Evolutionary conservation across 2,329 filamentous ascomycete genomes (phyloP), one percentile per base, ranked within the genome.

Genomic region (Phaeosphaeriaceae sp.): DNA sequence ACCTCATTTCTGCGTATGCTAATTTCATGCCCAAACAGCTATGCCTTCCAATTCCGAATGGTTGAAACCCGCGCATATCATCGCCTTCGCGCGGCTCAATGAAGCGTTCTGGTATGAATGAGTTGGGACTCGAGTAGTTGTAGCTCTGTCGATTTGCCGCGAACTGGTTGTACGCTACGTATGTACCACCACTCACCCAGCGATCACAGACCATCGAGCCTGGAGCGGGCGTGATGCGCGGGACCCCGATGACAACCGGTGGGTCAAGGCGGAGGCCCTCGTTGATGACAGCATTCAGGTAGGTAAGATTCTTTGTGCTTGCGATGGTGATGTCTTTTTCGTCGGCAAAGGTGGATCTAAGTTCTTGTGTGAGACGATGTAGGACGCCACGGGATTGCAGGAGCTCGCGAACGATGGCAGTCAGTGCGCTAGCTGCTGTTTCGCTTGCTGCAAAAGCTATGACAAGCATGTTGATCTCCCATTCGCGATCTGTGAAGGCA

Each of bases 391-490:
- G 67, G n/a, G 72, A 63, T 36, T 67, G 71, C 15, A 78, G 57
- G 0, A 80, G 60, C 45, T 75, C 60, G 21, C 66, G 76, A 0
- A 75, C 67, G 2, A 74, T 69, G 0, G 72, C 79, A 1, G 70
- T 71, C 3, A 83, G 62, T 1, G 76, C 59, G 11, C 72, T 79
- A 0, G 79, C 79, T 0, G 77, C 74, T 0, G 81, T 82, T 53
- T 83, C 80, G 51, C 76, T 79, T 0, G 79, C 80, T 0, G 80
- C 81, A 20, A 80, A 64, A 5, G 81, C 76, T 9, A 82, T 57
- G 2, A 79, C 55, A 9, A 67, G 56, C 4, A 76, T 67, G 52
- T 79, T 81, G 1, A 74, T 63, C 4, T 78, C 71, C 66, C 81
- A 78, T 51, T 83, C 79, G 20, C 27, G 22, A 1, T 60, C 56